A percentile compares a stretch with the other conserved stretches of the same genome.
Conservation (phyloP, 129 eudicot genomes). For the Centella asiatica region DNA sequence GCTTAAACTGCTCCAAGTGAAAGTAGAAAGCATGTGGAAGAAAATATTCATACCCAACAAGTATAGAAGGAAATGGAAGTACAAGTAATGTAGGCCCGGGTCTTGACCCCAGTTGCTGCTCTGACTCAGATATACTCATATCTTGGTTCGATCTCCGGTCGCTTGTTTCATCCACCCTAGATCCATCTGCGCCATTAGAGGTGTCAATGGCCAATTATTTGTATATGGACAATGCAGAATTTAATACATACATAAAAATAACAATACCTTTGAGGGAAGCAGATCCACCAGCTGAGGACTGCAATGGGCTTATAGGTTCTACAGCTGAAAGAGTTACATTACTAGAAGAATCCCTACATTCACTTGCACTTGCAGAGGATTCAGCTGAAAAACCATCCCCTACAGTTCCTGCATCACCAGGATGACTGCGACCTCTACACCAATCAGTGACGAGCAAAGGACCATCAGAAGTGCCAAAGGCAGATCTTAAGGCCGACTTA, state of each 20-base stretch:
- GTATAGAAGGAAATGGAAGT: conserved; percentile 85
- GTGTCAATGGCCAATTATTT: conserved; percentile 18
- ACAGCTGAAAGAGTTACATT: conserved; percentile 41
- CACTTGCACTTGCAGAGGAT: conserved; percentile 69
- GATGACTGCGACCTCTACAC: conserved; percentile 88
- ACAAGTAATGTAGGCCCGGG: conserved; percentile 74
- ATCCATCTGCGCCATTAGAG: conserved; percentile 44
- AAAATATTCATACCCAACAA: conserved; percentile 72
- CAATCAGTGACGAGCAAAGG: conserved; percentile 86
- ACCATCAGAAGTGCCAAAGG: conserved; percentile 90
- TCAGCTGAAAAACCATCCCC: conserved; percentile 76
- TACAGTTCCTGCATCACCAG: conserved; percentile 33
- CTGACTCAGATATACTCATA: conserved; percentile 48
- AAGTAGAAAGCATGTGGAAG: background rate
- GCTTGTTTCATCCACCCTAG: conserved; percentile 52
- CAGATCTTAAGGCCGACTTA: conserved; percentile 73
- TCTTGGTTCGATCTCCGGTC: conserved; percentile 48
- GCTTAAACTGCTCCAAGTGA: background rate
- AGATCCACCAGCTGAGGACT: conserved; percentile 57
- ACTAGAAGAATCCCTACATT: conserved; percentile 72
- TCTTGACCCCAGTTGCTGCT: conserved; percentile 56
- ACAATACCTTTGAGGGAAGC: conserved; percentile 51
- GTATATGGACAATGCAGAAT: conserved; percentile 7
- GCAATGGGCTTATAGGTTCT: conserved; percentile 74
- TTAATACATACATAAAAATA: background rate